Evolutionary conservation across 2,329 filamentous ascomycete genomes (phyloP).

Genomic region (Penicillium sp.): DNA sequence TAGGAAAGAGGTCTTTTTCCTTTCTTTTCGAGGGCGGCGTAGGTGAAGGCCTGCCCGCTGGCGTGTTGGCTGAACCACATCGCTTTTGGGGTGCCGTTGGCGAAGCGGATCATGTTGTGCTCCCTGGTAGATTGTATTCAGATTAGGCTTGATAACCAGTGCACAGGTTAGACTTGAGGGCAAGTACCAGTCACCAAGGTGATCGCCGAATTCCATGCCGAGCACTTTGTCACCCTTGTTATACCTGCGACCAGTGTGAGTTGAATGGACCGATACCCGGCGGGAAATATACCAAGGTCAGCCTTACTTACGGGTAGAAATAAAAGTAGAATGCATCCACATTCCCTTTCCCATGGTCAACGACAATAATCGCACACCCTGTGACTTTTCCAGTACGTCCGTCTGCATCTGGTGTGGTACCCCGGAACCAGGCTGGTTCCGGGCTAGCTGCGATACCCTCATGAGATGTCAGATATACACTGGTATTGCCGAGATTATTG

Average conservation of each 20-base stretch:
- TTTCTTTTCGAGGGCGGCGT: conserved; percentile 56
- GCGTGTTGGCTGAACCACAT: conserved; percentile 67
- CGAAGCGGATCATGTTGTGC: conserved; percentile 68
- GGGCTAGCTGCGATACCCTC: conserved; percentile 48
- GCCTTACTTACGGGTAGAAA: conserved; percentile 55
- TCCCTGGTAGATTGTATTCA: conserved; percentile 49
- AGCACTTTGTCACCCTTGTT: conserved; percentile 57
- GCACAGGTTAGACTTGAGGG: not conserved
- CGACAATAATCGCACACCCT: conserved; percentile 58
- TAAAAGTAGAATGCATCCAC: conserved; percentile 66
- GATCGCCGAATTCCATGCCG: conserved; percentile 56
- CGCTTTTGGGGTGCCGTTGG: conserved; percentile 54
- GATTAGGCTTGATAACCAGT: not conserved
- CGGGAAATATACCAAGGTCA: not conserved
- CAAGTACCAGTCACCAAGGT: conserved; percentile 62
- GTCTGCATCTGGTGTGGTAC: conserved; percentile 53
- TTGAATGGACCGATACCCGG: not conserved
- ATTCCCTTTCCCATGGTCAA: conserved; percentile 55
- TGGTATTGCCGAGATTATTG: conserved; percentile 47
- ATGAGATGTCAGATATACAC: conserved; percentile 53
- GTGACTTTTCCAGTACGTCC: conserved; percentile 55
- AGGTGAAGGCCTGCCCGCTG: conserved; percentile 64
- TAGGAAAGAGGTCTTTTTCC: conserved; percentile 59
- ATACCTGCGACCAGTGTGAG: conserved; percentile 36
- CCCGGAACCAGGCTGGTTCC: conserved; percentile 52